Evolutionary conservation across 2,329 filamentous ascomycete genomes (phyloP).

Genomic region (Paecilomyces niveus): DNA sequence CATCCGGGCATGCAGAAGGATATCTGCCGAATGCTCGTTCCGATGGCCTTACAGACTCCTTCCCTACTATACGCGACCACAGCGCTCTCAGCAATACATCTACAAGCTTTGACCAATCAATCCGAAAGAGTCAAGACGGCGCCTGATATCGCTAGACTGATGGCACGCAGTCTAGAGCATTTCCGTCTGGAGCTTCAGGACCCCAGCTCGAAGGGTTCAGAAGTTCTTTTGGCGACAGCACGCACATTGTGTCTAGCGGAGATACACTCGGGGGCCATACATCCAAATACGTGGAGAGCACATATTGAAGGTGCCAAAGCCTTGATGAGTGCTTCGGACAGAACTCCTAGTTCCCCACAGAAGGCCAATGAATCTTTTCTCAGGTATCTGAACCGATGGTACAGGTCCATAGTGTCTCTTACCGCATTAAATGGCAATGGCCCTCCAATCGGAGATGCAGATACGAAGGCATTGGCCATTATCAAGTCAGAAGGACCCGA

Average conservation of each 20-base stretch:
- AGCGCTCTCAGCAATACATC: conserved; percentile 37
- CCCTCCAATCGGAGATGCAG: conserved; percentile 23
- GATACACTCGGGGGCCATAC: conserved; percentile 34
- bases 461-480: background rate
- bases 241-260: conserved; percentile 38
- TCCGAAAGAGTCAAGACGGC: conserved; percentile 30
- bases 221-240: conserved; percentile 34
- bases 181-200: conserved; percentile 34
- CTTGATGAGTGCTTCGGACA: conserved; percentile 23
- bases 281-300: conserved; percentile 35
- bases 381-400: conserved; percentile 34
- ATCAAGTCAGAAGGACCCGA: conserved; percentile 12
- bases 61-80: conserved; percentile 37
- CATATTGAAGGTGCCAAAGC: conserved; percentile 37
- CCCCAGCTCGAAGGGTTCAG: conserved; percentile 21
- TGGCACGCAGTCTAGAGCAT: conserved; percentile 34
- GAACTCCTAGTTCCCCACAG: conserved; percentile 11
- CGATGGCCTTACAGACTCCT: conserved; percentile 37
- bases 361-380: conserved; percentile 25
- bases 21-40: conserved; percentile 37
- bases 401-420: conserved; percentile 35
- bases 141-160: conserved; percentile 30
- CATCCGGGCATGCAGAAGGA: conserved; percentile 34
- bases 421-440: conserved; percentile 34
- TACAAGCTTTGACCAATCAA: conserved; percentile 28